A percentile compares a stretch with the other conserved stretches of the same genome.
phyloP scores from a whole-genome alignment of 1,284 basidiomycete genomes.

The Takashimella tepidaria region DNA sequence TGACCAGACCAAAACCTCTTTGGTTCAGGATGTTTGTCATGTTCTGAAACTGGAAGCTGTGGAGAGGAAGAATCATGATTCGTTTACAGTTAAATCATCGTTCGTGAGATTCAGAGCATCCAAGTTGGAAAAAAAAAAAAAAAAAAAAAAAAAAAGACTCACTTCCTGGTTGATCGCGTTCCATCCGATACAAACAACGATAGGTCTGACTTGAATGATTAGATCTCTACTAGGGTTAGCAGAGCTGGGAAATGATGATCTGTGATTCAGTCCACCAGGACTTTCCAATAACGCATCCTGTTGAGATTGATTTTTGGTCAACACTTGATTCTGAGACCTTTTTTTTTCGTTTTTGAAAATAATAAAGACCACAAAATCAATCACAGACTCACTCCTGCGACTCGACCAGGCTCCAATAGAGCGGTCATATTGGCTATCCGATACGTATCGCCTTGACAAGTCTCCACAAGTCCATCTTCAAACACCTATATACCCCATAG shows the following conservation, averaged over 20 bases:
- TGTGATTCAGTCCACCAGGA: slow-evolving; percentile 1
- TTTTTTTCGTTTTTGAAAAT: background rate
- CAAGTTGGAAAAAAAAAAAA: no score
- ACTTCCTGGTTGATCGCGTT: slow-evolving; percentile 82
- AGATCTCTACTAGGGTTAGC: slow-evolving; percentile 24
- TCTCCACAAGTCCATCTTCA: slow-evolving; percentile 68
- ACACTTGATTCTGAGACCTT: no score
- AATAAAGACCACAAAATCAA: background rate
- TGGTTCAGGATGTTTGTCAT: slow-evolving; percentile 60
- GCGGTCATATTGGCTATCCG: slow-evolving; percentile 62
- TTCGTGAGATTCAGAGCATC: background rate
- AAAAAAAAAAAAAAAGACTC: slow-evolving; percentile 41
- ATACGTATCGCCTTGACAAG: slow-evolving; percentile 57
- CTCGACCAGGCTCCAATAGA: slow-evolving; percentile 29
- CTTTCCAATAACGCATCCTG: background rate
- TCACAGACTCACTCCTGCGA: slow-evolving; percentile 19
- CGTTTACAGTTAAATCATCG: slow-evolving; percentile 4
- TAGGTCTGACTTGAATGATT: slow-evolving; percentile 64
- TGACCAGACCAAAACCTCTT: slow-evolving; percentile 67
- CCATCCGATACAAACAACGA: slow-evolving; percentile 77
- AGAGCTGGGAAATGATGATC: slow-evolving; percentile 14
- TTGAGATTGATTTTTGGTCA: background rate
- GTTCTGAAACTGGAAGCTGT: slow-evolving; percentile 58
- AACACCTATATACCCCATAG: no score
- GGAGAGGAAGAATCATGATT: slow-evolving; percentile 3